These are phyloP conservation scores for Albugo laibachii DNA, from an alignment of 352 stramenopile genomes.

Conservation along the genomic window DNA sequence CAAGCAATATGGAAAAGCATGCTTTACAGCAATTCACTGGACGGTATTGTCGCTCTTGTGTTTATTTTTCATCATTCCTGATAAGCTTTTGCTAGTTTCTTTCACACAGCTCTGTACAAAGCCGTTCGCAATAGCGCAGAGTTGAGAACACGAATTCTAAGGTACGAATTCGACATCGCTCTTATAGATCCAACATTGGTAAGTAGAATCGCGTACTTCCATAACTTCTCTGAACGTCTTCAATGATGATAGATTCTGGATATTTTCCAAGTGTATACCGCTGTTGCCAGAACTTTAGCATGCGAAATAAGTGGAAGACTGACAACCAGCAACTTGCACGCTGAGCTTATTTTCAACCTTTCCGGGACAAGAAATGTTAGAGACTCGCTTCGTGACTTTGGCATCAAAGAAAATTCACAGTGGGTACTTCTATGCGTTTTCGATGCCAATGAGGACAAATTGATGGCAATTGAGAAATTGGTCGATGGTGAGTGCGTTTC, in stretches of 20 bases:
- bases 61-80: not conserved
- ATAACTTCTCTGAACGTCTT: not conserved
- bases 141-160: constrained; percentile 31
- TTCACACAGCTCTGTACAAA: constrained; percentile 51
- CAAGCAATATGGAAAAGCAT: constrained; percentile 28
- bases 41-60: constrained; percentile 12
- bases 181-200: constrained; percentile 59
- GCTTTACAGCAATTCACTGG: constrained; percentile 43
- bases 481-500: constrained; percentile 28
- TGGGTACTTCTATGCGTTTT: constrained; percentile 54
- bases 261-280: constrained; percentile 55
- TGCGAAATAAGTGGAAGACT: constrained; percentile 29
- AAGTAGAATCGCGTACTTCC: not conserved
- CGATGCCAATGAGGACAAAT: constrained; percentile 25
- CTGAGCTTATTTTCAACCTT: constrained; percentile 75
- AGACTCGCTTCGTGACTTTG: constrained; percentile 67
- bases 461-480: constrained; percentile 17
- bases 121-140: constrained; percentile 43
- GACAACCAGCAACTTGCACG: constrained; percentile 58
- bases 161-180: constrained; percentile 46
- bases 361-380: constrained; percentile 64
- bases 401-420: constrained; percentile 28
- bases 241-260: constrained; percentile 26
- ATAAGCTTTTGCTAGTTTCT: constrained; percentile 15
- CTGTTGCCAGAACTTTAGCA: constrained; percentile 44